phyloP scores from a whole-genome alignment of 352 stramenopile species.

The Phytophthora parvispora region DNA sequence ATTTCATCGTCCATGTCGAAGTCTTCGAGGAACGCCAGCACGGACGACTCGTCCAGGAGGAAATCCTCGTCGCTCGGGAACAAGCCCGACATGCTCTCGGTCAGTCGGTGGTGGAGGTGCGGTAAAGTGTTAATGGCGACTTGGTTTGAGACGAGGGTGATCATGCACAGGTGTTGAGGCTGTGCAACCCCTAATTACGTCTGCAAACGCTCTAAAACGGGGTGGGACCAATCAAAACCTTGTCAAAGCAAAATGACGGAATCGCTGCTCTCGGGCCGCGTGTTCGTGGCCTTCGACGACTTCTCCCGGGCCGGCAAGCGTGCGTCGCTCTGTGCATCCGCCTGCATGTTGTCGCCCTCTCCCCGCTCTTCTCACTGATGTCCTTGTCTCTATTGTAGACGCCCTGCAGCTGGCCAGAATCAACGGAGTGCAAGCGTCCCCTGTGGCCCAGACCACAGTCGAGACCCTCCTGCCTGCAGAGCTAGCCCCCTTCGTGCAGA shows the following conservation, averaged over 20 bases:
- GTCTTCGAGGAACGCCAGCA: slow-evolving; percentile 34
- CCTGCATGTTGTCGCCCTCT: neutral
- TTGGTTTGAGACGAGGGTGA: too few relatives aligned
- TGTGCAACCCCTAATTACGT: neutral
- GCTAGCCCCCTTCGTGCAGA: slow-evolving; percentile 21
- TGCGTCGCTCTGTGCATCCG: slow-evolving; percentile 27
- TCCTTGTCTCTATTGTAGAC: slow-evolving; percentile 23
- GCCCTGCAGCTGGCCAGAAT: slow-evolving; percentile 44
- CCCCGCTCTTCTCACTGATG: neutral
- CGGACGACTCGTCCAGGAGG: slow-evolving; percentile 31
- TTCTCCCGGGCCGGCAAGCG: slow-evolving; percentile 69
- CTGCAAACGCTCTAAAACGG: neutral
- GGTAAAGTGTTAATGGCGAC: too few relatives aligned
- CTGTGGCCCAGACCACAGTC: slow-evolving; percentile 3
- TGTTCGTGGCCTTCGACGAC: slow-evolving; percentile 79
- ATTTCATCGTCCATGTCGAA: slow-evolving; percentile 12
- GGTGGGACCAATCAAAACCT: neutral
- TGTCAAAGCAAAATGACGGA: slow-evolving; percentile 2
- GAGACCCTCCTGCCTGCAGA: slow-evolving; percentile 19
- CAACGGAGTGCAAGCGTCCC: slow-evolving; percentile 9
- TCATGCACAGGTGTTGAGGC: too few relatives aligned
- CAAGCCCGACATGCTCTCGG: too few relatives aligned
- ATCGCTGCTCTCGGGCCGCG: slow-evolving; percentile 27
- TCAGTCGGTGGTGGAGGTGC: too few relatives aligned
- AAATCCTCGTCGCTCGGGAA: slow-evolving; percentile 21